Evolutionary conservation across 169 alveolate genomes (phyloP).

Genomic region (Cryptosporidium ubiquitum): DNA sequence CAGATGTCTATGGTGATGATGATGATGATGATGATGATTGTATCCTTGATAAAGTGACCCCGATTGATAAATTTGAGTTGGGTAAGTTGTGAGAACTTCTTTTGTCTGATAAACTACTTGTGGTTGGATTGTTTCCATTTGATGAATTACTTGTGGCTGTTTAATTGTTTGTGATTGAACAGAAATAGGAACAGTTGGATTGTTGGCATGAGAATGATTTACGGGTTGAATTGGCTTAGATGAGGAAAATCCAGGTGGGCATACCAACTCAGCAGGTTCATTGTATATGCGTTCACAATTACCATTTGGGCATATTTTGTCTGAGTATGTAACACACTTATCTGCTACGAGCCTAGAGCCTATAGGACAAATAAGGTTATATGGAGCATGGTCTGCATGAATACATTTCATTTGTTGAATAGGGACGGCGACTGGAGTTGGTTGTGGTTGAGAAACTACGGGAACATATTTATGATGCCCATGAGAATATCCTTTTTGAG

Average conservation of each 20-base stretch:
- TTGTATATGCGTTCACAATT: conserved; percentile 65
- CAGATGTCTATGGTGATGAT: conserved; percentile 44
- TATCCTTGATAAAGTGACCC: conserved; percentile 18
- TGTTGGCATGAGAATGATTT: background rate
- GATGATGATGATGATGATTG: conserved; percentile 58
- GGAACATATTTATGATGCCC: conserved; percentile 39
- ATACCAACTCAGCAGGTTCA: conserved; percentile 66
- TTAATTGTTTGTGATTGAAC: conserved; percentile 8
- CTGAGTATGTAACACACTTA: conserved; percentile 67
- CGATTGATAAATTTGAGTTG: conserved; percentile 18
- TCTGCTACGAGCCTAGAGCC: conserved; percentile 73
- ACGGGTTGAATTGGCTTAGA: conserved; percentile 33
- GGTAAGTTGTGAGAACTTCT: conserved; percentile 1
- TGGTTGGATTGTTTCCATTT: conserved; percentile 13
- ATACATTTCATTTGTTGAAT: conserved; percentile 52
- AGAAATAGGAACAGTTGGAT: background rate
- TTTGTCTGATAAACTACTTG: conserved; percentile 15
- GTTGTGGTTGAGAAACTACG: conserved; percentile 15
- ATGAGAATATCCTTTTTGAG: conserved; percentile 39
- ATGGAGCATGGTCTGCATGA: conserved; percentile 74
- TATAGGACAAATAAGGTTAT: conserved; percentile 54
- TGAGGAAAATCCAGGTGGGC: conserved; percentile 75
- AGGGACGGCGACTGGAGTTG: conserved; percentile 18
- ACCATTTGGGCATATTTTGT: conserved; percentile 73
- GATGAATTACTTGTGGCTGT: conserved; percentile 13